Conservation (phyloP, 805 yeast species). For the Candida multigemmis region DNA sequence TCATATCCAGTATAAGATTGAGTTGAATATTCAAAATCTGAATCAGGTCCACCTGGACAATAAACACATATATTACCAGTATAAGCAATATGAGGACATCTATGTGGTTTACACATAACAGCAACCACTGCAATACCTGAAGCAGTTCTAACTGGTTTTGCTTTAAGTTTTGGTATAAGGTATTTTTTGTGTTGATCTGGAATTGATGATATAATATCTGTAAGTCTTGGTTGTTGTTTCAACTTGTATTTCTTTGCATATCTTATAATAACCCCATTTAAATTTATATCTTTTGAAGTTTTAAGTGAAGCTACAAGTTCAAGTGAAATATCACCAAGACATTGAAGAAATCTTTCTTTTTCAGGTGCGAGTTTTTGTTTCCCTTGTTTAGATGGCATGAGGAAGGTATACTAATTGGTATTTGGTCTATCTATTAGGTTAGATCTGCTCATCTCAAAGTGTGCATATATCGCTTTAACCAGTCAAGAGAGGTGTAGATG, state of each 20-base stretch:
- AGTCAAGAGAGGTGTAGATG: no score
- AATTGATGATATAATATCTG: conserved; percentile 89
- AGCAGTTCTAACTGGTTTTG: conserved; percentile 98
- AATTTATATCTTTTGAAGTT: conserved; percentile 68
- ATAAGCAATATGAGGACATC: conserved; percentile 98
- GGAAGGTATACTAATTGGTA: no score
- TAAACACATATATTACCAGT: conserved; percentile 98
- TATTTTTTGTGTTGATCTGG: conserved; percentile 95
- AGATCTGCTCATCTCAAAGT: no score
- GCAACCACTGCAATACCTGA: conserved; percentile 99
- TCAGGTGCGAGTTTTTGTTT: conserved; percentile 78
- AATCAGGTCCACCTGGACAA: conserved; percentile 99
- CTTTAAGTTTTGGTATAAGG: conserved; percentile 84
- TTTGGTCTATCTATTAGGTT: no score
- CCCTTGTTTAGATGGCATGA: conserved; percentile 28
- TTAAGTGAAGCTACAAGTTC: conserved; percentile 76
- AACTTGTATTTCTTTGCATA: conserved; percentile 85
- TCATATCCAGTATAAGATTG: conserved; percentile 98
- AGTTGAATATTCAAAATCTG: conserved; percentile 95
- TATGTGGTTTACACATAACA: conserved; percentile 97
- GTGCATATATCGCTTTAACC: no score
- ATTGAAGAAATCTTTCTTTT: conserved; percentile 83
- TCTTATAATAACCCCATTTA: conserved; percentile 82
- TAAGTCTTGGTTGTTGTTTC: conserved; percentile 85
- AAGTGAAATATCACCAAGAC: conserved; percentile 85